These are phyloP conservation scores for Agrostemma githago DNA, from an alignment of 148 eudicot genomes.

Conservation along the genomic window DNA sequence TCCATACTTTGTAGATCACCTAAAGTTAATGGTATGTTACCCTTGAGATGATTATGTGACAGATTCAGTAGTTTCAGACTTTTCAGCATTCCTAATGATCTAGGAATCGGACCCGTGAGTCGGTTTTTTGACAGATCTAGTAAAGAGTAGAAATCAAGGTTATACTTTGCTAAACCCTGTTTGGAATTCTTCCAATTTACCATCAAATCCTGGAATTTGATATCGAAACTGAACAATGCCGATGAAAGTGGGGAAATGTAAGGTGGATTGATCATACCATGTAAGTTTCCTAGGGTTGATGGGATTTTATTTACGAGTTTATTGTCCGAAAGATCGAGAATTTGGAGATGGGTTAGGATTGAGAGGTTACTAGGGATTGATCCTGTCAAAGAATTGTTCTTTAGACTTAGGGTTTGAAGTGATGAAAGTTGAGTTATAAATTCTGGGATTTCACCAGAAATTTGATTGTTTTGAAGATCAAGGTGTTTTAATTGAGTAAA, in stretches of 20 bases:
- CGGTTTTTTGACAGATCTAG: conserved; percentile 46
- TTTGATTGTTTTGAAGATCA: conserved; percentile 46
- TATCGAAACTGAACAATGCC: conserved; percentile 28
- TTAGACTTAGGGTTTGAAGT: conserved; percentile 42
- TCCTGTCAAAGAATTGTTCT: conserved; percentile 44
- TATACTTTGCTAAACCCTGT: conserved; percentile 40
- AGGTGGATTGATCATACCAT: conserved; percentile 41
- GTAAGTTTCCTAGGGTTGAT: conserved; percentile 30
- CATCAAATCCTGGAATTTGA: conserved; percentile 39
- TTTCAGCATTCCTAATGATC: conserved; percentile 39
- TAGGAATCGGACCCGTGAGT: conserved; percentile 36
- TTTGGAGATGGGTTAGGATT: conserved; percentile 39
- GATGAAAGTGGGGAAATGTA: conserved; percentile 23
- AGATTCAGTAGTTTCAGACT: conserved; percentile 45
- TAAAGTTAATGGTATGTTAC: conserved; percentile 33
- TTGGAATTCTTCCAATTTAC: conserved; percentile 50
- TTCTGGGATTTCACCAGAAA: conserved; percentile 34
- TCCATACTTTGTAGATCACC: conserved; percentile 41
- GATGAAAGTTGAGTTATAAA: conserved; percentile 29
- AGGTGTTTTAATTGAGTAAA: conserved; percentile 39
- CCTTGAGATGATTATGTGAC: conserved; percentile 34
- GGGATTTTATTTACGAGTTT: conserved; percentile 36
- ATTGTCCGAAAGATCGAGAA: conserved; percentile 47
- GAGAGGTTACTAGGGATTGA: conserved; percentile 34
- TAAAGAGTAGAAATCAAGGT: conserved; percentile 43